Base-by-base conservation (phyloP, 2,329 filamentous ascomycete genomes). In the Beauveria sp. region DNA sequence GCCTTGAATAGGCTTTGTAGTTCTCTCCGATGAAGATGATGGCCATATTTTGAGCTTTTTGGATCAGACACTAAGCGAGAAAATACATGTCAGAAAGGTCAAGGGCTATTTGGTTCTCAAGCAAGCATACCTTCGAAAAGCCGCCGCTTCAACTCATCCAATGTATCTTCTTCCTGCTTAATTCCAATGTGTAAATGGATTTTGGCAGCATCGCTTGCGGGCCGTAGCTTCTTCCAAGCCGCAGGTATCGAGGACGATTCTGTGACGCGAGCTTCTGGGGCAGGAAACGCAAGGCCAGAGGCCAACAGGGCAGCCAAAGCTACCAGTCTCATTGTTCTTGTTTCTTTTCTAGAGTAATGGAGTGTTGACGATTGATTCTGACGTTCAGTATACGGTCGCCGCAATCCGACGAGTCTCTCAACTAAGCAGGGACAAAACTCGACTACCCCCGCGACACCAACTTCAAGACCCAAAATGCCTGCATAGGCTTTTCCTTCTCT, bases 101-200 rank as follows among this genome's bases (percentile, higher is more conserved):
- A 40, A 8, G 3, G 18, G 14, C 16, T 2, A 5, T 37, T 16
- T n/a, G 5, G 3, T 1, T 5, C 8, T 44, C 3, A 20, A 28
- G 20, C 3, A 9, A 53, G 24, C 9, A 7, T 44, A 57, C 59
- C 53, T 52, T 61, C 16, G 14, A 44, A 40, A n/a, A 61, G 53
- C 10, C 59, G 28, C 10, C 44, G 28, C n/a, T 61, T 40, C 14
- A 61, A 20, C 8, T 61, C 43, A 10, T 52, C 18, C 6, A 47
- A n/a, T n/a, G 41, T 3, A 6, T 34, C 3, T 3, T 56, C 53
- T 10, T 61, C 6, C 18, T 61, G 59, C 12, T 37, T 48, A 3
- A 61, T 24, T 9, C 52, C 59, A 18, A 61, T 58, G 7, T 61
- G 50, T 44, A 61, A 37, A 26, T 58, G 53, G 5, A 61, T 46